A percentile compares a stretch with the other conserved stretches of the same genome.
Evolutionary conservation across 2,329 filamentous ascomycete genomes (phyloP).

Genomic region (Xylariaceae sp.): DNA sequence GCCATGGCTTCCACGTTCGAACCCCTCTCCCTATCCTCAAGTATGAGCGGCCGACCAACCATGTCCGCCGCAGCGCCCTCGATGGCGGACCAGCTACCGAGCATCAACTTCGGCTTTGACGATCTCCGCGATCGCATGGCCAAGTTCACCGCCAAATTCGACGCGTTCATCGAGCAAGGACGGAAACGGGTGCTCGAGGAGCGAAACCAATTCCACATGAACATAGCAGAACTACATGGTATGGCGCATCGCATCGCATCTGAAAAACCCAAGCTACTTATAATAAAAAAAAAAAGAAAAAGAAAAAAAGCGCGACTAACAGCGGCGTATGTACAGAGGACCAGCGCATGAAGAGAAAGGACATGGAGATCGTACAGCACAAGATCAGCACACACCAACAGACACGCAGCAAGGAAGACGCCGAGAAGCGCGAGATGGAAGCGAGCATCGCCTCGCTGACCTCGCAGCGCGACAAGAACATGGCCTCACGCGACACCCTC

Average conservation of each 20-base stretch:
- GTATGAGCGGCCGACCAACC: slow-evolving; percentile 52
- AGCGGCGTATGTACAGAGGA: slow-evolving; percentile 61
- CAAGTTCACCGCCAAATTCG: slow-evolving; percentile 85
- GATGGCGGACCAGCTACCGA: slow-evolving; percentile 75
- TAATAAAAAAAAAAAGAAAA: not conserved
- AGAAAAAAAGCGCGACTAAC: not conserved
- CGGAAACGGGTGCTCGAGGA: slow-evolving; percentile 87
- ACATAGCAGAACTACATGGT: slow-evolving; percentile 87
- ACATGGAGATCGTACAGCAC: slow-evolving; percentile 76
- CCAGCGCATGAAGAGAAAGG: slow-evolving; percentile 81
- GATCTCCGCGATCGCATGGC: slow-evolving; percentile 93
- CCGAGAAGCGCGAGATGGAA: slow-evolving; percentile 74
- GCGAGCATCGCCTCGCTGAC: slow-evolving; percentile 54
- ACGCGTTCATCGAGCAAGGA: slow-evolving; percentile 88
- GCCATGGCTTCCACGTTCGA: slow-evolving; percentile 61
- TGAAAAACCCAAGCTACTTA: not conserved
- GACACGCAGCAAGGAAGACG: slow-evolving; percentile 70
- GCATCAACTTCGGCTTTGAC: slow-evolving; percentile 93
- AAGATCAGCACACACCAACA: slow-evolving; percentile 69
- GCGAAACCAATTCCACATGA: slow-evolving; percentile 89
- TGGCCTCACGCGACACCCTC: slow-evolving; percentile 51
- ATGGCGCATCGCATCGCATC: slow-evolving; percentile 16
- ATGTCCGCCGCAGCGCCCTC: slow-evolving; percentile 57
- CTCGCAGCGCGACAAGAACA: slow-evolving; percentile 57
- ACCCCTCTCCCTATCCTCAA: slow-evolving; percentile 59